Conservation (phyloP, 2,329 filamentous ascomycete species). For the Cercospora sojina region DNA sequence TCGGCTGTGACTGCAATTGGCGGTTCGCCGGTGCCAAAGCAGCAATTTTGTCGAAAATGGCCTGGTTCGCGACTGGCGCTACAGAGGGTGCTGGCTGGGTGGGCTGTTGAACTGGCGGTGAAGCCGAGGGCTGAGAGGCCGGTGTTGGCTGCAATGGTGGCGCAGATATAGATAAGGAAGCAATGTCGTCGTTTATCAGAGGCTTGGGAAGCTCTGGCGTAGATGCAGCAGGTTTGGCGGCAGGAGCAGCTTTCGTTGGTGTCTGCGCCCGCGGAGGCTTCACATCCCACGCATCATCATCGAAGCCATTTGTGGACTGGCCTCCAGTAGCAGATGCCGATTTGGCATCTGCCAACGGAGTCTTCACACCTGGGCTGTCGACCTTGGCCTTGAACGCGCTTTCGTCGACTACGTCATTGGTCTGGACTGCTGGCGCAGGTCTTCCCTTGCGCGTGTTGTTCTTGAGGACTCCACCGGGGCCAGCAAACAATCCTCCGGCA, state of each 20-base stretch:
- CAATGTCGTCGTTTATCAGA: conserved; percentile 67
- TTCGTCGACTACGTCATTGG: conserved; percentile 82
- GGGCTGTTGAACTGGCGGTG: conserved; percentile 46
- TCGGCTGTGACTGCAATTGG: conserved; percentile 37
- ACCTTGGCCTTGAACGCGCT: conserved; percentile 72
- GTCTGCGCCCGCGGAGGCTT: conserved; percentile 69
- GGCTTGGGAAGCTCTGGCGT: conserved; percentile 45
- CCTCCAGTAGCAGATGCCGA: conserved; percentile 46
- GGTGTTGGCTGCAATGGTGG: conserved; percentile 58
- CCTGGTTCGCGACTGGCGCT: conserved; percentile 39
- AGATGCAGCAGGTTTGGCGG: conserved; percentile 33
- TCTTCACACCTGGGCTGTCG: conserved; percentile 46
- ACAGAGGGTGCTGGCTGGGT: conserved; percentile 27
- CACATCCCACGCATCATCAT: conserved; percentile 96
- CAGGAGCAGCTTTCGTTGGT: conserved; percentile 40
- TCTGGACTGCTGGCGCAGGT: conserved; percentile 80
- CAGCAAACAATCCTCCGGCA: conserved; percentile 76
- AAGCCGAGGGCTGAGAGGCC: conserved; percentile 47
- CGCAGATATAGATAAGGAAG: conserved; percentile 64
- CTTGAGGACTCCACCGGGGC: conserved; percentile 81
- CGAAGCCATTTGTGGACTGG: conserved; percentile 65
- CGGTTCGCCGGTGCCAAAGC: conserved; percentile 33
- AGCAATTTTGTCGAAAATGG: conserved; percentile 53
- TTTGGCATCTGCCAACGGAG: conserved; percentile 44
- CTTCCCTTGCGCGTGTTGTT: conserved; percentile 95